Percentiles rank a stretch among this genome's conserved stretches.
These are phyloP conservation scores for Penicillium nordicum DNA, from an alignment of 2,329 filamentous ascomycete genomes.

Conservation along the genomic window DNA sequence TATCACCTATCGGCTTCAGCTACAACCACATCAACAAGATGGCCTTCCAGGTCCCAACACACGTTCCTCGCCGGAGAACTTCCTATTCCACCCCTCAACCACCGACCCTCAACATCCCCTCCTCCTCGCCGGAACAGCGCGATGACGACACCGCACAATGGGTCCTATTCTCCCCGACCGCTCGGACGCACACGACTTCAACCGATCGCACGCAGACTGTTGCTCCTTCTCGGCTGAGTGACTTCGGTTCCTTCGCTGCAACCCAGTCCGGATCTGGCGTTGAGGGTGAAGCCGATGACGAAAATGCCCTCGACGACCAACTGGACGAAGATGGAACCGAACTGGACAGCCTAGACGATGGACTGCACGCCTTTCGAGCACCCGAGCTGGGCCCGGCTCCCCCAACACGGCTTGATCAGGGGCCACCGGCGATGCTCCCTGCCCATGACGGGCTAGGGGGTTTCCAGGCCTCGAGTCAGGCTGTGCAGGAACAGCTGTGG, in stretches of 20 bases:
- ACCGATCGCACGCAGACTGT: slow-evolving; percentile 63
- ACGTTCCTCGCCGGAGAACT: slow-evolving; percentile 34
- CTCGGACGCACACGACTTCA: slow-evolving; percentile 65
- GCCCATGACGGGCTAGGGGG: slow-evolving; percentile 88
- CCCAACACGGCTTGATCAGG: slow-evolving; percentile 50
- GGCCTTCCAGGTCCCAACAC: slow-evolving; percentile 40
- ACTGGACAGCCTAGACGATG: slow-evolving; percentile 88
- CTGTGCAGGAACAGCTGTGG: slow-evolving; percentile 78
- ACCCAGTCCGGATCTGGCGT: slow-evolving; percentile 53
- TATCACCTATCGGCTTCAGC: slow-evolving; percentile 4
- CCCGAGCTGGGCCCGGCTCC: slow-evolving; percentile 46
- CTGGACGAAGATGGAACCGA: slow-evolving; percentile 62
- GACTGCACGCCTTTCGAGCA: slow-evolving; percentile 81
- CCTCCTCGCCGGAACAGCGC: slow-evolving; percentile 36
- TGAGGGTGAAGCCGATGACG: slow-evolving; percentile 36
- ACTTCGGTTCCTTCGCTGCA: slow-evolving; percentile 72
- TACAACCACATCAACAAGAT: slow-evolving; percentile 20
- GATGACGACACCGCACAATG: slow-evolving; percentile 82
- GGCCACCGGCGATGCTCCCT: slow-evolving; percentile 71
- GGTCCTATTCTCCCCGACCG: slow-evolving; percentile 86
- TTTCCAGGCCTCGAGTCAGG: slow-evolving; percentile 64
- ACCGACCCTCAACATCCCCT: slow-evolving; percentile 28
- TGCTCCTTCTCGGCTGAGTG: slow-evolving; percentile 71
- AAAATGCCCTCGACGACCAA: slow-evolving; percentile 59
- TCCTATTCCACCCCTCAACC: slow-evolving; percentile 32